phyloP scores from a whole-genome alignment of 208 protist species.

The Leishmania gerbilli region DNA sequence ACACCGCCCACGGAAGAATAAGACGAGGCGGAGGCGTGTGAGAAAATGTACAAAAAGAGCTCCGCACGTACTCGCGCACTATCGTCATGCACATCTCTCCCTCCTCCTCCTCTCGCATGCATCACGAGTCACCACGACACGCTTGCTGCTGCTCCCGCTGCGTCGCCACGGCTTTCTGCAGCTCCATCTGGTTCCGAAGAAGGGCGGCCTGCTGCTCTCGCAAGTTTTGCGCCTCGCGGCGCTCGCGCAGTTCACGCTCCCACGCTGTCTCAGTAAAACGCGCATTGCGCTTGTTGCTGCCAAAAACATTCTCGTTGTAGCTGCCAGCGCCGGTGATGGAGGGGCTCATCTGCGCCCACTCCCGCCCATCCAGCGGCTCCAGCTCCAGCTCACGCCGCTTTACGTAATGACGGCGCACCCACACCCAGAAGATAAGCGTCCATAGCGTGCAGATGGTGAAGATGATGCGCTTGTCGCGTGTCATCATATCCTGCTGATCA shows the following conservation, averaged over 20 bases:
- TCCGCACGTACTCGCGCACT: neutral
- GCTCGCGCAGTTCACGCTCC: slow-evolving; percentile 78
- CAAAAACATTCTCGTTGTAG: slow-evolving; percentile 60
- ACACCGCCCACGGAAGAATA: neutral
- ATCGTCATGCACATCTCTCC: neutral
- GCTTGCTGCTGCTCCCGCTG: slow-evolving; percentile 7
- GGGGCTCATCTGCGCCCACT: slow-evolving; percentile 18
- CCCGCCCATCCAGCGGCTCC: slow-evolving; percentile 14
- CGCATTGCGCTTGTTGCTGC: slow-evolving; percentile 61
- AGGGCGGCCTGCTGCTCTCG: slow-evolving; percentile 13
- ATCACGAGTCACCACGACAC: neutral
- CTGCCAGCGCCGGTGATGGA: slow-evolving; percentile 60
- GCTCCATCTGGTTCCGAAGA: slow-evolving; percentile 21
- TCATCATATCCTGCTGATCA: slow-evolving; percentile 85
- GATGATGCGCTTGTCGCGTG: slow-evolving; percentile 73
- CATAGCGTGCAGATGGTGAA: slow-evolving; percentile 58
- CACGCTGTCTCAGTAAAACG: slow-evolving; percentile 68
- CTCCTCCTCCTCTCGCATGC: neutral
- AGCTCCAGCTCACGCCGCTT: slow-evolving; percentile 45
- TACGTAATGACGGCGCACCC: slow-evolving; percentile 87
- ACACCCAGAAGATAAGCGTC: slow-evolving; percentile 80
- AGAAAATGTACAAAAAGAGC: neutral
- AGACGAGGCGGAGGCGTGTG: neutral
- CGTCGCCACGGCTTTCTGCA: slow-evolving; percentile 27
- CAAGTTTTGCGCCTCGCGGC: slow-evolving; percentile 34